Conservation (phyloP, 192 early-diverging fungal genomes). For the Mortierella hygrophila region DNA sequence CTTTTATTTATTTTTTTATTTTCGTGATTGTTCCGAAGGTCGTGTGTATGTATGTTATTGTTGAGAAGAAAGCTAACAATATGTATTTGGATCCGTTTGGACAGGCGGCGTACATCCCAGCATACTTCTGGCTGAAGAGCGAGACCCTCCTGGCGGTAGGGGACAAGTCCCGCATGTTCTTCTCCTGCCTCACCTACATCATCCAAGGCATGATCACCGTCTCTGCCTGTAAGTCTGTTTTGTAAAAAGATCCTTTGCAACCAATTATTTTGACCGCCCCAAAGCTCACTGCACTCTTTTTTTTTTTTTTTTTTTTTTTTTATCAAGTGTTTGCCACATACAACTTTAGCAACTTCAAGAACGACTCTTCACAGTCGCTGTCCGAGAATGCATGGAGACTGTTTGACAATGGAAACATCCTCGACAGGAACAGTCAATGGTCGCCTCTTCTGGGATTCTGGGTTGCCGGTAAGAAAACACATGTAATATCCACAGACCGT, state of each 20-base stretch:
- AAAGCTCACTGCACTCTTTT: not conserved
- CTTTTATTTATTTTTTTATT: not conserved
- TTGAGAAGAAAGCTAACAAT: not conserved
- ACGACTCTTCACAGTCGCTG: not conserved
- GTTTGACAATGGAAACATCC: constrained; percentile 22
- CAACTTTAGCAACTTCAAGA: constrained; percentile 2
- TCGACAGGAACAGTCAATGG: constrained; percentile 17
- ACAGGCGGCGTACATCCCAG: constrained; percentile 46
- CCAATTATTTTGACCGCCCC: no score
- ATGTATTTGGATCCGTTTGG: not conserved
- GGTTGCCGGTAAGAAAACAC: constrained; percentile 20
- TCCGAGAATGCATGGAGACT: constrained; percentile 11
- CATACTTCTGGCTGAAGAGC: constrained; percentile 44
- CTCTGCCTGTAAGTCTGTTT: constrained; percentile 8
- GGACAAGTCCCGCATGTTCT: constrained; percentile 23
- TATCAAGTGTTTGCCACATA: constrained; percentile 17
- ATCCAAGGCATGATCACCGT: constrained; percentile 1
- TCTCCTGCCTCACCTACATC: constrained; percentile 15
- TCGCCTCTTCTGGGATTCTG: constrained; percentile 29
- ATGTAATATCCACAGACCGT: not conserved
- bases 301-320: no score
- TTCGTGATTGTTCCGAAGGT: not conserved
- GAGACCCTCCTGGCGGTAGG: constrained; percentile 6
- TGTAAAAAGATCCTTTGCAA: not conserved
- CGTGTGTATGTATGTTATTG: not conserved